Percentiles rank a stretch among this genome's conserved stretches.
phyloP scores from a whole-genome alignment of 2,329 filamentous ascomycete genomes.

The Ampelomyces quisqualis region DNA sequence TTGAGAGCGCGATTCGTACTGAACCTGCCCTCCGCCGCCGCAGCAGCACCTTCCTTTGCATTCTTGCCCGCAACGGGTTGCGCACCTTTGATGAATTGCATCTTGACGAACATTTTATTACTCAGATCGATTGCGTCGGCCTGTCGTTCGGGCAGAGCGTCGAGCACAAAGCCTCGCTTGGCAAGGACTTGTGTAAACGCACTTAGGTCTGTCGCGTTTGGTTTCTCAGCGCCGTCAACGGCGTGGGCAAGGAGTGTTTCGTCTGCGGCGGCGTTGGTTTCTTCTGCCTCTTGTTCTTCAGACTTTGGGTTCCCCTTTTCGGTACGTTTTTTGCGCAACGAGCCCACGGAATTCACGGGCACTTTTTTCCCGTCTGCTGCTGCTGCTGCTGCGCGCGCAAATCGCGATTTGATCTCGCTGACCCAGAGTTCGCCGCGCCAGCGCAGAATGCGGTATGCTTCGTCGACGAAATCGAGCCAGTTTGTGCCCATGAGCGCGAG shows the following conservation, averaged over 20 bases:
- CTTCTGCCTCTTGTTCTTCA: constrained; percentile 52
- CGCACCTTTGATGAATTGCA: constrained; percentile 88
- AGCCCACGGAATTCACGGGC: constrained; percentile 66
- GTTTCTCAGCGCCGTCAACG: constrained; percentile 67
- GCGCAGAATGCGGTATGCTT: constrained; percentile 86
- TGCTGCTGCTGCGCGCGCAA: constrained; percentile 67
- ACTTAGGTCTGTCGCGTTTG: constrained; percentile 77
- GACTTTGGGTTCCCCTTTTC: constrained; percentile 43
- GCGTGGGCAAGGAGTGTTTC: constrained; percentile 63
- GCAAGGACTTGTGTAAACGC: constrained; percentile 82
- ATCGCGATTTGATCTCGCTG: constrained; percentile 93
- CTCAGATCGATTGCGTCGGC: constrained; percentile 70
- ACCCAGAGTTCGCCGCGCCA: constrained; percentile 98
- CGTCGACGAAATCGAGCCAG: constrained; percentile 95
- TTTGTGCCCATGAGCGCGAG: constrained; percentile 98
- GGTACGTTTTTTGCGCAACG: constrained; percentile 25
- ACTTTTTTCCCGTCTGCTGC: constrained; percentile 50
- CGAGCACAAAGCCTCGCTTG: constrained; percentile 81
- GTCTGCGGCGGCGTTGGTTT: constrained; percentile 52
- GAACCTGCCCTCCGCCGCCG: constrained; percentile 33
- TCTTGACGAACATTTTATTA: constrained; percentile 98
- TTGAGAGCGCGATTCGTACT: constrained; percentile 46
- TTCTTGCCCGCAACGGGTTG: constrained; percentile 75
- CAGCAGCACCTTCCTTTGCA: constrained; percentile 45
- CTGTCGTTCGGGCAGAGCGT: constrained; percentile 53